These are phyloP conservation scores for Xylaria sp. DNA, from an alignment of 2,329 filamentous ascomycete species.

Conservation along the genomic window DNA sequence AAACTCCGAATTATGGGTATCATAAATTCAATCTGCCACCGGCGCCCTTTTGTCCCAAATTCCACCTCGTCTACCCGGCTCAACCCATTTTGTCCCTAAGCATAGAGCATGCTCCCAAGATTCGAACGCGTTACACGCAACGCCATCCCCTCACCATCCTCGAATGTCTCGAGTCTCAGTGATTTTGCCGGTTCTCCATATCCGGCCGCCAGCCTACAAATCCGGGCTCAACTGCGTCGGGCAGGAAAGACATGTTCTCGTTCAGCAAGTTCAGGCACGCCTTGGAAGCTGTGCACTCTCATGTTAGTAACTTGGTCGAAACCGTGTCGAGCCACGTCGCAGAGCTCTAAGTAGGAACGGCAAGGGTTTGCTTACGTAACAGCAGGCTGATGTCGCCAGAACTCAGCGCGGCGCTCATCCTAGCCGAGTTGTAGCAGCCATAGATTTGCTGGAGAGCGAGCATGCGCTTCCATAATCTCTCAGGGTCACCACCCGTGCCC, in stretches of 20 bases:
- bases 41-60: conserved; percentile 15
- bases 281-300: conserved; percentile 33
- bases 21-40: conserved; percentile 31
- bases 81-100: background rate
- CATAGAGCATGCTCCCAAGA: conserved; percentile 2
- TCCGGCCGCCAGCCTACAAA: conserved; percentile 22
- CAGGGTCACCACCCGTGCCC: conserved; percentile 44
- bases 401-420: conserved; percentile 50
- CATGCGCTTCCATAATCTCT: conserved; percentile 52
- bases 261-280: conserved; percentile 38
- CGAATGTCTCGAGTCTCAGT: conserved; percentile 1
- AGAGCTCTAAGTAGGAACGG: background rate
- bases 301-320: conserved; percentile 10
- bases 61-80: conserved; percentile 5
- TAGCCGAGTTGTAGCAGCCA: conserved; percentile 52
- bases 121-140: background rate
- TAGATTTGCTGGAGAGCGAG: conserved; percentile 50
- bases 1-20: conserved; percentile 34
- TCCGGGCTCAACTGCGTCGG: conserved; percentile 31
- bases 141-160: background rate
- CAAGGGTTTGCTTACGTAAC: conserved; percentile 46
- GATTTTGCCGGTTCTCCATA: conserved; percentile 1
- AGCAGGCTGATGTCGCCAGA: conserved; percentile 45
- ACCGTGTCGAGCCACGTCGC: conserved; percentile 8
- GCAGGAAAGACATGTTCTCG: conserved; percentile 36